Conservation (phyloP, 345 rosid genomes). For the Bruguiera sexangula region DNA sequence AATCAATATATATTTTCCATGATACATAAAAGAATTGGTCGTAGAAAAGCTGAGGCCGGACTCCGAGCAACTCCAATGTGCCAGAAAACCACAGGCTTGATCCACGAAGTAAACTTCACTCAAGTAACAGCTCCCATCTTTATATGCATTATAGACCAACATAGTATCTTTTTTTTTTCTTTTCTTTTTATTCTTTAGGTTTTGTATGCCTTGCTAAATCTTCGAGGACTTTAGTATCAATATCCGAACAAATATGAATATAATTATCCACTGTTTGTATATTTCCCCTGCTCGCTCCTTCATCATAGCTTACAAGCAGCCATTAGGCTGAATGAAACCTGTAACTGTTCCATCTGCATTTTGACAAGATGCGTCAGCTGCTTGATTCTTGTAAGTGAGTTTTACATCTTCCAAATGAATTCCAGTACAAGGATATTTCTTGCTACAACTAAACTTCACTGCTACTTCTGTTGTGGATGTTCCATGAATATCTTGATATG, state of each 20-base stretch:
- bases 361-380: slow-evolving; percentile 44
- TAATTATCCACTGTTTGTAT: background rate
- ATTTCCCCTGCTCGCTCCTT: too few relatives aligned
- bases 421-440: slow-evolving; percentile 46
- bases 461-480: slow-evolving; percentile 53
- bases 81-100: background rate
- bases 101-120: background rate
- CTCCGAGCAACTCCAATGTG: background rate
- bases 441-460: slow-evolving; percentile 53
- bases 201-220: background rate
- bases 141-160: background rate
- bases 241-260: background rate
- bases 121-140: too few relatives aligned
- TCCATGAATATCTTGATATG: slow-evolving; percentile 54
- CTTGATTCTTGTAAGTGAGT: slow-evolving; percentile 35
- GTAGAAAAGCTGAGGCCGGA: background rate
- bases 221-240: background rate
- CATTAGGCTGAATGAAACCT: slow-evolving; percentile 1
- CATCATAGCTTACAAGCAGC: background rate
- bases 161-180: background rate
- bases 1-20: too few relatives aligned
- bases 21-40: too few relatives aligned
- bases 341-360: slow-evolving; percentile 39
- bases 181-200: background rate
- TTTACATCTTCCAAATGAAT: slow-evolving; percentile 44